A percentile compares a stretch with the other conserved stretches of the same genome.
Evolutionary conservation across 164 flowering plant species (phyloP).

Genomic region (Macadamia tetraphylla): DNA sequence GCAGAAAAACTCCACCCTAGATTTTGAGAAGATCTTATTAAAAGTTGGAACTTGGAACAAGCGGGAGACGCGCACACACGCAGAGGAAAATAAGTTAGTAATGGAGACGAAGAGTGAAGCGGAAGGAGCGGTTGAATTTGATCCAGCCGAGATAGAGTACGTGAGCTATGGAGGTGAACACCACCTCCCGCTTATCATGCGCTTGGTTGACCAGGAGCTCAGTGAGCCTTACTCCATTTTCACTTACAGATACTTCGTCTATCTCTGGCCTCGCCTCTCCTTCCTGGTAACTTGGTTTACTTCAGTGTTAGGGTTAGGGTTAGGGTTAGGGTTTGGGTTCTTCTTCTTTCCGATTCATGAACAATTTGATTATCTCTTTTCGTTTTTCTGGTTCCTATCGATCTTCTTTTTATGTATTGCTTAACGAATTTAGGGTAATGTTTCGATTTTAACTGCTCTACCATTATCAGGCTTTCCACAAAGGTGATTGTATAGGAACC

Average conservation of each 20-base stretch:
- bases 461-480: slow-evolving; percentile 70
- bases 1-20: too few relatives aligned
- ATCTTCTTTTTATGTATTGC: background rate
- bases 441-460: background rate
- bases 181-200: slow-evolving; percentile 89
- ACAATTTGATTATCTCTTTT: background rate
- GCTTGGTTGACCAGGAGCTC: slow-evolving; percentile 83
- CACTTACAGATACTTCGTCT: slow-evolving; percentile 97
- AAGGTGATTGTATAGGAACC: slow-evolving; percentile 80
- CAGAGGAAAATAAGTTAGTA: background rate
- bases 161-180: slow-evolving; percentile 92
- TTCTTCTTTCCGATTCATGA: background rate
- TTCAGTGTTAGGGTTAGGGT: background rate
- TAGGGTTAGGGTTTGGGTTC: background rate
- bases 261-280: slow-evolving; percentile 95
- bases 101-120: slow-evolving; percentile 11
- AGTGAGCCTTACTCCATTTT: slow-evolving; percentile 99
- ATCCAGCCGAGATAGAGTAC: slow-evolving; percentile 60
- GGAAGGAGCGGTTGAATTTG: slow-evolving; percentile 16
- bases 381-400: background rate
- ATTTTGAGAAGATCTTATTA: too few relatives aligned
- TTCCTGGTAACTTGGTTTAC: slow-evolving; percentile 47
- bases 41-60: background rate
- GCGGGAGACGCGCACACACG: too few relatives aligned
- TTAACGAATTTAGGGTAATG: too few relatives aligned